These are phyloP conservation scores for Xylaria sp. DNA, from an alignment of 2,329 filamentous ascomycete genomes.

Conservation along the genomic window DNA sequence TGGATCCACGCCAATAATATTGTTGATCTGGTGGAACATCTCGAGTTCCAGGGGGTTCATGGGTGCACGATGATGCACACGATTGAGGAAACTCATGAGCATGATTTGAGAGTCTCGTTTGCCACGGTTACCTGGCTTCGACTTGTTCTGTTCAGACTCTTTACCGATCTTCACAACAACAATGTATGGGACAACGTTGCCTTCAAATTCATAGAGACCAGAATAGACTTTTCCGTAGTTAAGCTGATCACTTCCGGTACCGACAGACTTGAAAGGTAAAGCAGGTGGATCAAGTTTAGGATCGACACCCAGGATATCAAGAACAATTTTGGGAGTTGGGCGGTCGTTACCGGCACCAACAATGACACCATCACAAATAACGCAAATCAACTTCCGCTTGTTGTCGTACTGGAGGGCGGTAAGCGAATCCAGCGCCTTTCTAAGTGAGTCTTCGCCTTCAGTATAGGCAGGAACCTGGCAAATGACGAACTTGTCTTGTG, in stretches of 20 bases:
- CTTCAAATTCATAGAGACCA: slow-evolving; percentile 95
- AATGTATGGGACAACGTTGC: slow-evolving; percentile 95
- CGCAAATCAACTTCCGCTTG: slow-evolving; percentile 95
- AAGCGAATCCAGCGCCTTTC: slow-evolving; percentile 92
- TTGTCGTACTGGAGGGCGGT: slow-evolving; percentile 97
- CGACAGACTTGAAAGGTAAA: slow-evolving; percentile 92
- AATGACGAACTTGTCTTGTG: slow-evolving; percentile 98
- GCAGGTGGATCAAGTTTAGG: slow-evolving; percentile 96
- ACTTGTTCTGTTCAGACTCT: slow-evolving; percentile 88
- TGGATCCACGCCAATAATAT: slow-evolving; percentile 97
- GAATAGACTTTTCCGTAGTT: slow-evolving; percentile 99
- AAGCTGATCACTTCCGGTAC: slow-evolving; percentile 87
- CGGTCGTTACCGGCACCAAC: slow-evolving; percentile 95
- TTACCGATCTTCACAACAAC: slow-evolving; percentile 98
- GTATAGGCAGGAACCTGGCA: slow-evolving; percentile 98
- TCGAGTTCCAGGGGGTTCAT: slow-evolving; percentile 98
- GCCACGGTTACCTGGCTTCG: slow-evolving; percentile 96
- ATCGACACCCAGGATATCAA: slow-evolving; percentile 96
- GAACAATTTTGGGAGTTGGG: slow-evolving; percentile 95
- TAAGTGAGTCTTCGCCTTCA: slow-evolving; percentile 93
- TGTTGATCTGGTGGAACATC: slow-evolving; percentile 99
- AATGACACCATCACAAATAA: slow-evolving; percentile 97
- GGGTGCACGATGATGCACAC: slow-evolving; percentile 90
- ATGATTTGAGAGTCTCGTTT: slow-evolving; percentile 98
- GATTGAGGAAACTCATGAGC: slow-evolving; percentile 97